Conservation (phyloP, 2,329 filamentous ascomycete species). For the Penicillium hesseltinei region DNA sequence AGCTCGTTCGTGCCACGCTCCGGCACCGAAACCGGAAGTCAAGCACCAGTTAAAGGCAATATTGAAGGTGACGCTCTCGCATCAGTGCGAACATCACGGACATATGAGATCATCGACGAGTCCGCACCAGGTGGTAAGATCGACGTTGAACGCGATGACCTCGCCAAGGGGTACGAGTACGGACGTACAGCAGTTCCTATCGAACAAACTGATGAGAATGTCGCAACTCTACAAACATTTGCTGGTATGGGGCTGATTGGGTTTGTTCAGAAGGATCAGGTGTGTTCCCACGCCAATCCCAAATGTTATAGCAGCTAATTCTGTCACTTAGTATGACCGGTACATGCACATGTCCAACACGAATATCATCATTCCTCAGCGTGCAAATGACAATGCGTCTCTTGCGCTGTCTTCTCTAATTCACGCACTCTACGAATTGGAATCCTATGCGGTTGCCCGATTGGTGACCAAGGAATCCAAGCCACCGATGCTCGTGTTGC, state of each 20-base stretch:
- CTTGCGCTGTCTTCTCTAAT: conserved; percentile 86
- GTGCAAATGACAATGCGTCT: conserved; percentile 74
- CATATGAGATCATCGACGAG: conserved; percentile 77
- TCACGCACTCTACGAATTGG: conserved; percentile 79
- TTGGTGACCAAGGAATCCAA: conserved; percentile 82
- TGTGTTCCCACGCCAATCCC: conserved; percentile 37
- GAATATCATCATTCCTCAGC: conserved; percentile 73
- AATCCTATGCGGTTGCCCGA: conserved; percentile 81
- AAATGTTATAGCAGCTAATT: not conserved
- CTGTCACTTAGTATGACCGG: conserved; percentile 64
- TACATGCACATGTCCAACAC: conserved; percentile 82
- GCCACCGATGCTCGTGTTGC: conserved; percentile 70
- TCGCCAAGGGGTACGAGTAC: conserved; percentile 94
- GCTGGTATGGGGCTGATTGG: conserved; percentile 79
- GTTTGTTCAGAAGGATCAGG: conserved; percentile 72
- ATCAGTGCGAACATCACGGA: conserved; percentile 71
- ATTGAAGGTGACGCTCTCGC: conserved; percentile 51
- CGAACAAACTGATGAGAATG: conserved; percentile 77
- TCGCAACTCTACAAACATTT: conserved; percentile 79
- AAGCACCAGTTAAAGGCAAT: conserved; percentile 22
- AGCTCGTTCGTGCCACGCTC: conserved; percentile 68
- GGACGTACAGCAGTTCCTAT: conserved; percentile 90
- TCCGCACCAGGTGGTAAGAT: conserved; percentile 72
- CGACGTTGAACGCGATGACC: conserved; percentile 75
- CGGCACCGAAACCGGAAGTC: conserved; percentile 39